These are phyloP conservation scores for Scenedesmus sp. DNA, from an alignment of 163 green algal genomes.

Conservation along the genomic window DNA sequence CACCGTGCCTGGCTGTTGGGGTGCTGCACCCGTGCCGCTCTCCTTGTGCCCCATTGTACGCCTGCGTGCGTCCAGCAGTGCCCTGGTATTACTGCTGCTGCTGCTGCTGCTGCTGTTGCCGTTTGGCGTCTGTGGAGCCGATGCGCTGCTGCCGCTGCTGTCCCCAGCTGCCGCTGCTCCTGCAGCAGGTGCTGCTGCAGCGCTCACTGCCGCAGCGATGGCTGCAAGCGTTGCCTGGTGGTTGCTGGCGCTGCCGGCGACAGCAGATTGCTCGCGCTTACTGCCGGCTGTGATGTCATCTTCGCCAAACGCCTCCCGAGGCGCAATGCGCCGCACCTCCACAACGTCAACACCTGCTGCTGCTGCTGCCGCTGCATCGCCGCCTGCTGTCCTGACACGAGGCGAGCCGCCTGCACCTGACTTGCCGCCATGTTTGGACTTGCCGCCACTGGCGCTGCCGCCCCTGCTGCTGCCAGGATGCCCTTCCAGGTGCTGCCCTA, in stretches of 20 bases:
- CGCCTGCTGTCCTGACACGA: not conserved
- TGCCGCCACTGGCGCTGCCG: not conserved
- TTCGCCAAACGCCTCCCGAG: constrained; percentile 38
- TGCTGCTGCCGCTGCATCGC: not conserved
- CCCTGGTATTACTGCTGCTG: not conserved
- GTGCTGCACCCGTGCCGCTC: not conserved
- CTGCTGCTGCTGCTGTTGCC: not conserved
- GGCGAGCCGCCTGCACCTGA: not conserved
- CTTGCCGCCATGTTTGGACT: not conserved
- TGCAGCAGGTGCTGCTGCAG: not conserved
- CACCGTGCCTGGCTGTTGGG: not conserved
- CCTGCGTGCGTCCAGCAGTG: constrained; percentile 12
- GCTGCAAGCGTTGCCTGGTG: not conserved
- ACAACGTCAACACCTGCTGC: not conserved
- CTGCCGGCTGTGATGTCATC: constrained; percentile 23
- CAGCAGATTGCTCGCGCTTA: constrained; percentile 19
- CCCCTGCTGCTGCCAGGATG: not conserved
- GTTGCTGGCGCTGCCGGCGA: not conserved
- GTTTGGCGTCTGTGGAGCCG: not conserved
- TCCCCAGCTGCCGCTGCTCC: not conserved
- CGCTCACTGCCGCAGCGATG: not conserved
- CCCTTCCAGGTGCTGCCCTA: not conserved
- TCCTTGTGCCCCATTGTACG: not conserved
- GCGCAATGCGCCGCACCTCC: constrained; percentile 20
- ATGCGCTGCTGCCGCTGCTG: not conserved